Evolutionary conservation across 129 eudicot genomes (phyloP).

Genomic region (Mikania micrantha): DNA sequence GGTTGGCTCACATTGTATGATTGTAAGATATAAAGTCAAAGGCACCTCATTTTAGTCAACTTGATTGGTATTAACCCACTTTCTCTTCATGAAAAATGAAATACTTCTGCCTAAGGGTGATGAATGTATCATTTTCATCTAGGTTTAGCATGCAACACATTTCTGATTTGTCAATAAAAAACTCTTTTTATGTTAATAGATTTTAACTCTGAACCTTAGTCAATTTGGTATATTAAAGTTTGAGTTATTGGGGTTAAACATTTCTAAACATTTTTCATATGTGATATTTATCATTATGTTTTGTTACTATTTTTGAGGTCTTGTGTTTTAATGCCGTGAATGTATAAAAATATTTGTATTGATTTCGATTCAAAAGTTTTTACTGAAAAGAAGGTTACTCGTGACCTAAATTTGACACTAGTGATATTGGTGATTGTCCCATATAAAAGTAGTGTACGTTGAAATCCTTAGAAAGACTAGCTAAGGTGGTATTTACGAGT

Average conservation of each 20-base stretch:
- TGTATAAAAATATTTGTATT: neutral
- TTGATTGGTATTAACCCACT: constrained; percentile 49
- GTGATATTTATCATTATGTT: neutral
- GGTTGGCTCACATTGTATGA: constrained; percentile 43
- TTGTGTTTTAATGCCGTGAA: neutral
- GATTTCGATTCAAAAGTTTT: neutral
- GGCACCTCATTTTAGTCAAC: constrained; percentile 35
- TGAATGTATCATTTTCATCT: neutral
- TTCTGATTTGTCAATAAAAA: neutral
- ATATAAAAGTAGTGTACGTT: too few relatives aligned
- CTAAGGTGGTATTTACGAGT: too few relatives aligned
- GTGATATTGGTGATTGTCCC: too few relatives aligned
- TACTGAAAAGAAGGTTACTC: too few relatives aligned
- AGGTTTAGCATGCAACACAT: neutral
- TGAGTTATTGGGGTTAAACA: neutral
- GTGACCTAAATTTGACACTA: too few relatives aligned
- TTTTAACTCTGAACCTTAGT: too few relatives aligned
- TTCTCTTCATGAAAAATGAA: constrained; percentile 14
- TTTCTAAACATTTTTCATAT: neutral
- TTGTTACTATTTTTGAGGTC: neutral
- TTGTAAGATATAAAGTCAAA: constrained; percentile 42
- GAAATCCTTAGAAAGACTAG: too few relatives aligned
- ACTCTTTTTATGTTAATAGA: neutral
- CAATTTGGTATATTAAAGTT: neutral
- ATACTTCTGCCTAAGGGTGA: constrained; percentile 17